Base-by-base conservation (phyloP, 257 asterid genomes). In the Knoxia roxburghii region DNA sequence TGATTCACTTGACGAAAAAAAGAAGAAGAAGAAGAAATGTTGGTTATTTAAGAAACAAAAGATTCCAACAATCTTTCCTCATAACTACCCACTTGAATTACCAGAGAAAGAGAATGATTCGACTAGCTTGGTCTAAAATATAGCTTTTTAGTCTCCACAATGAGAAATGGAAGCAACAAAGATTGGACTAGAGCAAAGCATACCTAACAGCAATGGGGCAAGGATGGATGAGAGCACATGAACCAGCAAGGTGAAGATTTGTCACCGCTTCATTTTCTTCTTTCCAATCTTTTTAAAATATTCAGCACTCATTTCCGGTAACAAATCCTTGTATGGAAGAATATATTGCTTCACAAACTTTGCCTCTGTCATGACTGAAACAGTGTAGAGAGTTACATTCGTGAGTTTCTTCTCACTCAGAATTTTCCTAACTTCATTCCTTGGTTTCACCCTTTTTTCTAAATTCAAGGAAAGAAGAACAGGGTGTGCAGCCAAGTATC, bases 401-500 rank as follows among this genome's bases (percentile, higher is more conserved):
- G 18, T 59, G 66, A 65, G 45, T 30, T 65, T 51, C 39, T 41
- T 70, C 50, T 65, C 76, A 50, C 65, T 70, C 60, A 66, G n/a
- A 26, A 65, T 11, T 26, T 66, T 75, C 33, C 62, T 5, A 27
- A 75, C 71, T 45, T 65, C 75, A 41, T 51, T 20, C 71, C 75
- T 69, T 5, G 75, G 79, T 43, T 69, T 75, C 40, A 64, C 52
- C 56, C 79, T 45, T 41, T 40, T 70, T 20, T 75, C 73, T 43
- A 70, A 56, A 60, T 23, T 66, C 15, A 32, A 30, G 32, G 21
- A 49, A 7, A 74, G 32, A 32, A 51, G 18, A 3, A 41, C 21
- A 35, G 79, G 75, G 46, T 39, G 70, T 46, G 43, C 21, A 52
- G 24, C 27, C 30, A 75, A 58, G 40, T 51, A 59, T 24, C 14